These are phyloP conservation scores for Metschnikowia aberdeeniae DNA, from an alignment of 805 yeast species.

Conservation along the genomic window DNA sequence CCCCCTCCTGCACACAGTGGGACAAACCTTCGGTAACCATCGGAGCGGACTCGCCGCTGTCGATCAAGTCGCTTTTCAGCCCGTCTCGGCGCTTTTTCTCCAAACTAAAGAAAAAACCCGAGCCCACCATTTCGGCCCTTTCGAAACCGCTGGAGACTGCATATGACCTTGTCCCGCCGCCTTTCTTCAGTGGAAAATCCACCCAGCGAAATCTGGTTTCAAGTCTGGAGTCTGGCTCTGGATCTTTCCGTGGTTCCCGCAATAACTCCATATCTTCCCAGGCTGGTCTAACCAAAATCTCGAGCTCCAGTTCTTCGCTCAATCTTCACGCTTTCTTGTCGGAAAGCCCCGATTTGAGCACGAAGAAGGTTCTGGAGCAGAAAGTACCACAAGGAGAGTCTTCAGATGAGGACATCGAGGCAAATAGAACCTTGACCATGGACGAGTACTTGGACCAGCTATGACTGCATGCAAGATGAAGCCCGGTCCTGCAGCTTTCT, in stretches of 20 bases:
- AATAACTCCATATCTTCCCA: slow-evolving; percentile 27
- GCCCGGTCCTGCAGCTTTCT: too few species aligned
- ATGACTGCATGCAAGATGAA: not conserved
- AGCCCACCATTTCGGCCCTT: slow-evolving; percentile 31
- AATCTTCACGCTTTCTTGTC: slow-evolving; percentile 42
- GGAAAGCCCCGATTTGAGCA: slow-evolving; percentile 23
- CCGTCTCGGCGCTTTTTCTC: slow-evolving; percentile 37
- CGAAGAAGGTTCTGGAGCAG: not conserved
- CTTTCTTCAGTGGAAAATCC: slow-evolving; percentile 23
- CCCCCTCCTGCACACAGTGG: not conserved
- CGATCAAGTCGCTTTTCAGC: slow-evolving; percentile 31
- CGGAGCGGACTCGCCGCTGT: slow-evolving; percentile 38
- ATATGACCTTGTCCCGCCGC: slow-evolving; percentile 36
- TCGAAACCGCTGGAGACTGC: slow-evolving; percentile 20
- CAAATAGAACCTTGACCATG: slow-evolving; percentile 18
- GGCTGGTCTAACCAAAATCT: slow-evolving; percentile 28
- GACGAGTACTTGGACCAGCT: slow-evolving; percentile 14
- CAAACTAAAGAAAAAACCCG: slow-evolving; percentile 21
- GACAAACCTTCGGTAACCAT: slow-evolving; percentile 24
- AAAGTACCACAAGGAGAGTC: not conserved
- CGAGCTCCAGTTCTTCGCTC: slow-evolving; percentile 38
- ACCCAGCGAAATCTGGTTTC: slow-evolving; percentile 9
- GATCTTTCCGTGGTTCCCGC: slow-evolving; percentile 16
- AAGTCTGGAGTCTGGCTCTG: slow-evolving; percentile 10
- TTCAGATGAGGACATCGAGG: slow-evolving; percentile 7